phyloP scores from a whole-genome alignment of 1,284 basidiomycete genomes.

The Malassezia brasiliensis region DNA sequence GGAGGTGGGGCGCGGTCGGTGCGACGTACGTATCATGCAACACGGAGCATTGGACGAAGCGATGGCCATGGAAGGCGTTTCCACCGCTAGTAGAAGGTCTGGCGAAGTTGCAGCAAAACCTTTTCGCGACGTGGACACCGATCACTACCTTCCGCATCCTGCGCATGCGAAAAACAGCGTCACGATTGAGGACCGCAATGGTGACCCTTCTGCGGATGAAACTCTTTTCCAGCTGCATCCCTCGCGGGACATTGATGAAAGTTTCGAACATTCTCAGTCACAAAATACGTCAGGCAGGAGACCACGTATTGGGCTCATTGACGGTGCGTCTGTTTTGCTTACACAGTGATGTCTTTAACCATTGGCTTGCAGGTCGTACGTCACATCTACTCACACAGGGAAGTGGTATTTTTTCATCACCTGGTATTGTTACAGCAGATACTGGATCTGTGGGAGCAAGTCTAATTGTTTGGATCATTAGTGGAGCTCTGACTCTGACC shows the following conservation, averaged over 20 bases:
- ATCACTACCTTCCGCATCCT: neutral
- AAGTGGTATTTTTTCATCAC: conserved; percentile 45
- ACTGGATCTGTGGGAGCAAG: conserved; percentile 39
- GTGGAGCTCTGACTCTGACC: conserved; percentile 39
- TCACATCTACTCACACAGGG: conserved; percentile 15
- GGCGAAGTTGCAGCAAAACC: neutral
- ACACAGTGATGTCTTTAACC: conserved; percentile 27
- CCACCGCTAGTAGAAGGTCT: neutral
- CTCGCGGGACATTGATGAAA: conserved; percentile 3
- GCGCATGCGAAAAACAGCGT: neutral
- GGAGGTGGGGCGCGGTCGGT: too few species aligned
- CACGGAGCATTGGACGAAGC: neutral
- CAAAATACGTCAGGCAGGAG: neutral
- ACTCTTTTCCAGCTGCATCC: conserved; percentile 1
- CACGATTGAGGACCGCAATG: neutral
- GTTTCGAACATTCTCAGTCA: neutral
- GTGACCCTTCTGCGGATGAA: neutral
- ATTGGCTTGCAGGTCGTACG: conserved; percentile 40
- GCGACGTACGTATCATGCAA: neutral
- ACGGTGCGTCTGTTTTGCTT: neutral
- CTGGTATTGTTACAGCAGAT: conserved; percentile 42
- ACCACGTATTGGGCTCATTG: neutral
- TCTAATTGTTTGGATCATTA: conserved; percentile 38
- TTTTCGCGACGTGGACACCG: neutral
- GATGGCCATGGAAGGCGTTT: neutral